Base-by-base conservation (phyloP, 2,329 filamentous ascomycete species). In the Pseudocercospora fijiensis region DNA sequence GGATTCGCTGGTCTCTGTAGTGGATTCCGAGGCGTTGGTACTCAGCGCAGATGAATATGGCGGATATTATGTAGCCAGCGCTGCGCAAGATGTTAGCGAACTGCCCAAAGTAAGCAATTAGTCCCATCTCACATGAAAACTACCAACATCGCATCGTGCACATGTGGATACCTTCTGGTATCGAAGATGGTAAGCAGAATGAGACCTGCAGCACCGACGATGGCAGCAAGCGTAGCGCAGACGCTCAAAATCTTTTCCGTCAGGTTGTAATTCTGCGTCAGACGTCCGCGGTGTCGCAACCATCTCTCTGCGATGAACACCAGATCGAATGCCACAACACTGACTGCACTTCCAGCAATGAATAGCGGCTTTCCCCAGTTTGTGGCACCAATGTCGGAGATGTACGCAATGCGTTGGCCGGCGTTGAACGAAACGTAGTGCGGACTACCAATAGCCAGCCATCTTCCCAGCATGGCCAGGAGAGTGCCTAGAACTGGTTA, bases 101-200 rank as follows among this genome's bases (percentile, higher is more conserved):
- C 16, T 8, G 6, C 18, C 3, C 9, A 5, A 8, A n/a, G 41
- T 10, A 30, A 10, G 8, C 1, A 56, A 6, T 9, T 4, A 22
- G 28, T 8, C 7, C 8, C 27, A 1, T 24, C 53, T 56, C 28
- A 56, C 53, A 97, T 91, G 77, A 99, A 99, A 58, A 97, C 78
- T 0, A 85, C 78, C 37, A 99, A 79, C 78, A 96, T 96, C 1
- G 86, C 81, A 72, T 91, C 83, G 75, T 99, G 95, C 63, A 90
- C 75, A 1, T 70, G 77, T 1, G 83, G 82, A 75, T 96, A 86
- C 61, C 82, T 80, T n/a, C 83, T 77, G 0, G 91, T 95, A 77
- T 98, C 92, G 76, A 96, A 97, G 70, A 96, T 88, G 67, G 88
- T 88, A 45, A 99, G 83, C 5, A 93, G 82, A 67, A 96, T 92